phyloP scores from a whole-genome alignment of 1,139 yeast species.

The Geotrichum cucujoidarum region DNA sequence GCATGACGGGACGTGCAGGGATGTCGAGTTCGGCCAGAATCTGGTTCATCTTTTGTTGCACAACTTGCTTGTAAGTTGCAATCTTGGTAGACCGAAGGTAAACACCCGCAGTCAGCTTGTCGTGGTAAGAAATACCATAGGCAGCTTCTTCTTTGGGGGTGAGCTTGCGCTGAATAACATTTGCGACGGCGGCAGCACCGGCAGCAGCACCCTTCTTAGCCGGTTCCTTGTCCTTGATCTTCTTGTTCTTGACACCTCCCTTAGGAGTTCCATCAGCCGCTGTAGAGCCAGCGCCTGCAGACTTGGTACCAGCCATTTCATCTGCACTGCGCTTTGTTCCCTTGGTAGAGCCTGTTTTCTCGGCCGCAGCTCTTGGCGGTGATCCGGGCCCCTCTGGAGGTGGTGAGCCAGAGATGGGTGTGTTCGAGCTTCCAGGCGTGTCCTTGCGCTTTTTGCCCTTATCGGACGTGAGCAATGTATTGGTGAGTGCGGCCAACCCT shows the following conservation, averaged over 20 bases:
- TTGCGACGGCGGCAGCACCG: slow-evolving; percentile 37
- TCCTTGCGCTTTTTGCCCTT: slow-evolving; percentile 56
- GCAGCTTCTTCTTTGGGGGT: slow-evolving; percentile 78
- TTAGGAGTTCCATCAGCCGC: slow-evolving; percentile 5
- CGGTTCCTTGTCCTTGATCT: slow-evolving; percentile 19
- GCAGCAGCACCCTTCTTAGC: slow-evolving; percentile 27
- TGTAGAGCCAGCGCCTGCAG: not conserved
- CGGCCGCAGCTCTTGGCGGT: slow-evolving; percentile 46
- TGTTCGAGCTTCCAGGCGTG: slow-evolving; percentile 22
- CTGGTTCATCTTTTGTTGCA: slow-evolving; percentile 70
- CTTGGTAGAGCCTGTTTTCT: slow-evolving; percentile 7
- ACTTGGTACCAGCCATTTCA: slow-evolving; percentile 7
- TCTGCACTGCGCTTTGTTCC: slow-evolving; percentile 9
- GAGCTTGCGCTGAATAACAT: slow-evolving; percentile 50
- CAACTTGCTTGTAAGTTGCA: slow-evolving; percentile 58
- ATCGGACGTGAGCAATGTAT: slow-evolving; percentile 72
- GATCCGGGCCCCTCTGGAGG: slow-evolving; percentile 31
- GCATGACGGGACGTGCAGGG: slow-evolving; percentile 78
- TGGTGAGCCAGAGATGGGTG: slow-evolving; percentile 31
- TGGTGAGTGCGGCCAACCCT: slow-evolving; percentile 82
- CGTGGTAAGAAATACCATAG: slow-evolving; percentile 82
- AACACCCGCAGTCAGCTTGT: slow-evolving; percentile 72
- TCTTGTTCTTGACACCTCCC: slow-evolving; percentile 13
- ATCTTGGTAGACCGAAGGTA: slow-evolving; percentile 67
- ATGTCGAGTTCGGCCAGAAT: slow-evolving; percentile 74